Conservation (phyloP, 2,329 filamentous ascomycete species). For the Bipolaris cookei region DNA sequence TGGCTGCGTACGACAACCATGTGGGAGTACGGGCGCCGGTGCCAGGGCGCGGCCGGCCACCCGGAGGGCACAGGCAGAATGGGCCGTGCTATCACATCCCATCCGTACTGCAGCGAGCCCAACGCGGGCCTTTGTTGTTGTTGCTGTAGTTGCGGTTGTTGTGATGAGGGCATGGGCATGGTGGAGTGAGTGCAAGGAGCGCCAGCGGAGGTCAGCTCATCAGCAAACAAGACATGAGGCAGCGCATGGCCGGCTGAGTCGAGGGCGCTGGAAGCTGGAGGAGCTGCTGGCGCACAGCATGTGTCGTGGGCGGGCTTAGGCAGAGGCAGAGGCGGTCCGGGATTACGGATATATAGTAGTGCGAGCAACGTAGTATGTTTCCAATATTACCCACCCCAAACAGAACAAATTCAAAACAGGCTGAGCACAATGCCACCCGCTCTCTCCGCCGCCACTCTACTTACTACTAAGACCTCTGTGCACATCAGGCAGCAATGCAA, state of each 20-base stretch:
- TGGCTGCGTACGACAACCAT: constrained; percentile 27
- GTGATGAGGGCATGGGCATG: constrained; percentile 8
- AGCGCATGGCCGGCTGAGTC: too few species aligned
- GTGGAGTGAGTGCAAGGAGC: constrained; percentile 6
- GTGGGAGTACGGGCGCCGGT: constrained; percentile 28
- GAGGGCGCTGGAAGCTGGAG: too few species aligned
- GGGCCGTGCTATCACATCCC: constrained; percentile 26
- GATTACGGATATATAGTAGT: constrained; percentile 36
- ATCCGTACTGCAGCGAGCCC: constrained; percentile 35
- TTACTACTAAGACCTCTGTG: neutral
- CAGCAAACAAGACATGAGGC: constrained; percentile 23
- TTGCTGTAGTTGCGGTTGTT: neutral
- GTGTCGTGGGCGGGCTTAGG: constrained; percentile 3
- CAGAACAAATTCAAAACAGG: constrained; percentile 19
- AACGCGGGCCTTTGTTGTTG: constrained; percentile 21
- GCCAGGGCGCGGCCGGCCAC: constrained; percentile 25
- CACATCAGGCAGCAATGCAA: neutral
- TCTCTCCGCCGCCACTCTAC: neutral
- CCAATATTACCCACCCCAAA: constrained; percentile 16
- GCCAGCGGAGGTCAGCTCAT: constrained; percentile 10
- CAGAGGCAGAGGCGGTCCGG: constrained; percentile 14
- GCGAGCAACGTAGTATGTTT: constrained; percentile 18
- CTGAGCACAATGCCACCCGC: constrained; percentile 6
- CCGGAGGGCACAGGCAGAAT: constrained; percentile 24
- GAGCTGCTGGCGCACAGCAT: too few species aligned